Conservation (phyloP, 2,329 filamentous ascomycete species). For the Sphaceloma murrayae region DNA sequence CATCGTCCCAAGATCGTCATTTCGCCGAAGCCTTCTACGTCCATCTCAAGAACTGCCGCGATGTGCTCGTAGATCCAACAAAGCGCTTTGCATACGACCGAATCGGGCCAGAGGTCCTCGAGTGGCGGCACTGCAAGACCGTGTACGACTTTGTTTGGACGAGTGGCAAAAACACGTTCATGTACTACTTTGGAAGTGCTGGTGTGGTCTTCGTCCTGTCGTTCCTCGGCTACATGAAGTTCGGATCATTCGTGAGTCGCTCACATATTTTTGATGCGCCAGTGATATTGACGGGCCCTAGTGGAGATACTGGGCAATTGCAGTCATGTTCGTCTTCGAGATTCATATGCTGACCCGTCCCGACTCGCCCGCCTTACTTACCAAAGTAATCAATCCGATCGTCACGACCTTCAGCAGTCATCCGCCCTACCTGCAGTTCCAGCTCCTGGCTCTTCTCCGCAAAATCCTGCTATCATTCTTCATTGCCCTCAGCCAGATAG, state of each 20-base stretch:
- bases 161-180: slow-evolving; percentile 52
- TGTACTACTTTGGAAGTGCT: slow-evolving; percentile 53
- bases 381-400: slow-evolving; percentile 41
- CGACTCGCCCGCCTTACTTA: slow-evolving; percentile 35
- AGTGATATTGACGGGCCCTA: slow-evolving; percentile 7
- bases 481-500: slow-evolving; percentile 74
- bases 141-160: slow-evolving; percentile 62
- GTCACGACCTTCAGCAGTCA: slow-evolving; percentile 35
- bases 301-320: slow-evolving; percentile 45
- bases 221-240: slow-evolving; percentile 57
- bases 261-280: background rate
- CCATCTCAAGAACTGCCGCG: slow-evolving; percentile 70
- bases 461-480: slow-evolving; percentile 69
- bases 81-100: slow-evolving; percentile 82
- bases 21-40: slow-evolving; percentile 56
- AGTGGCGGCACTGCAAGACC: slow-evolving; percentile 57
- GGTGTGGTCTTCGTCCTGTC: slow-evolving; percentile 52
- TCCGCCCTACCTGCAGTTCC: slow-evolving; percentile 70
- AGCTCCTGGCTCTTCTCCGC: slow-evolving; percentile 65
- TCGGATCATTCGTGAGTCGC: slow-evolving; percentile 46
- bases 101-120: slow-evolving; percentile 63
- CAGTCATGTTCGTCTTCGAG: slow-evolving; percentile 48
- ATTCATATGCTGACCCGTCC: slow-evolving; percentile 48
- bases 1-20: slow-evolving; percentile 32
- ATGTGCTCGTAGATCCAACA: slow-evolving; percentile 67